These are phyloP conservation scores for Protea cynaroides DNA, from an alignment of 164 flowering plant genomes.

Conservation along the genomic window DNA sequence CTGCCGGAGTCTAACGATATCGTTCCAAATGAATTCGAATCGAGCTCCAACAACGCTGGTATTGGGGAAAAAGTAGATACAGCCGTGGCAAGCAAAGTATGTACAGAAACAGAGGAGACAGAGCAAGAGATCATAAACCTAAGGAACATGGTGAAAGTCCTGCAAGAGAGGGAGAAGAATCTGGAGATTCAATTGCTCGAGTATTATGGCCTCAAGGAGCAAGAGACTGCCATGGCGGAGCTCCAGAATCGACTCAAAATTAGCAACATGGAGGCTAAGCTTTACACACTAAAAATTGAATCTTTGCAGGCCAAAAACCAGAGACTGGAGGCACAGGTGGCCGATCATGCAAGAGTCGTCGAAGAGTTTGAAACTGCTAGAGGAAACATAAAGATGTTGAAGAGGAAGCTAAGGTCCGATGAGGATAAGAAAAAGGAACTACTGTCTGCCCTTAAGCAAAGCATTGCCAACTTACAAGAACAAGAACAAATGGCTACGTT, in stretches of 20 bases:
- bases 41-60: slow-evolving; percentile 12
- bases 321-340: slow-evolving; percentile 53
- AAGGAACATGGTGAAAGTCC: slow-evolving; percentile 39
- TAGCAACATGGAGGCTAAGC: slow-evolving; percentile 61
- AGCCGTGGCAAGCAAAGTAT: slow-evolving; percentile 12
- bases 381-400: slow-evolving; percentile 52
- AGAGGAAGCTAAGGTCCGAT: slow-evolving; percentile 56
- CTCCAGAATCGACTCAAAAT: slow-evolving; percentile 71
- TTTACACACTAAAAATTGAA: slow-evolving; percentile 60
- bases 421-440: slow-evolving; percentile 57
- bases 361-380: slow-evolving; percentile 68
- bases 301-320: slow-evolving; percentile 69
- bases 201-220: slow-evolving; percentile 86
- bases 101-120: slow-evolving; percentile 23
- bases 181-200: slow-evolving; percentile 77
- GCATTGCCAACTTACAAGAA: slow-evolving; percentile 47
- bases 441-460: slow-evolving; percentile 49
- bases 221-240: slow-evolving; percentile 68
- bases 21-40: slow-evolving; percentile 39
- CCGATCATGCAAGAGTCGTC: slow-evolving; percentile 47
- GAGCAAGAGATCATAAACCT: slow-evolving; percentile 56
- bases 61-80: slow-evolving; percentile 26
- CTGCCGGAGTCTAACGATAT: slow-evolving; percentile 61
- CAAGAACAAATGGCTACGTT: slow-evolving; percentile 29
- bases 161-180: slow-evolving; percentile 65